A percentile compares a stretch with the other conserved stretches of the same genome.
Conservation (phyloP, 2,329 filamentous ascomycete species). For the Fusarium nanum region DNA sequence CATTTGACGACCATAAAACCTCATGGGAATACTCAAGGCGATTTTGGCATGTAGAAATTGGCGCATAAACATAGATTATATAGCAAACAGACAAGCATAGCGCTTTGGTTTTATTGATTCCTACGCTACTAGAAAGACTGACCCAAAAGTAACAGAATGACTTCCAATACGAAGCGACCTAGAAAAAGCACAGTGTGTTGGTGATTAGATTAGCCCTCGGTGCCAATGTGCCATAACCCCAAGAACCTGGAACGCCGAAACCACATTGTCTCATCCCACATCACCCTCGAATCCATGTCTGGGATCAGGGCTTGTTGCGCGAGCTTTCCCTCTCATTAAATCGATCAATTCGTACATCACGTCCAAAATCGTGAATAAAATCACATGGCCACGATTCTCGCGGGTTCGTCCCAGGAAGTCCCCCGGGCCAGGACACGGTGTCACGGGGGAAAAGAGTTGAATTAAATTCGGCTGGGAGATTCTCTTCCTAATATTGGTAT, state of each 20-base stretch:
- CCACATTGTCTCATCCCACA: conserved; percentile 39
- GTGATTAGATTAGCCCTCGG: conserved; percentile 41
- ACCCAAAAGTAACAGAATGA: conserved; percentile 32
- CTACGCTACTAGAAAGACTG: conserved; percentile 45
- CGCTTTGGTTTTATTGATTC: conserved; percentile 40
- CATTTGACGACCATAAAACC: conserved; percentile 45
- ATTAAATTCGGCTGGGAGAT: conserved; percentile 13
- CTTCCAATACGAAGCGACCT: conserved; percentile 29
- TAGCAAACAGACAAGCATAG: conserved; percentile 23
- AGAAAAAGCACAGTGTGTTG: conserved; percentile 32
- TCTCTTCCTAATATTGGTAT: conserved; percentile 38
- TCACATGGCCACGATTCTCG: conserved; percentile 24
- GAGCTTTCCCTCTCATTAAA: conserved; percentile 10
- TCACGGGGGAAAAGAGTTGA: conserved; percentile 21
- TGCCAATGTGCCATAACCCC: conserved; percentile 36
- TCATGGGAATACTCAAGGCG: background rate
- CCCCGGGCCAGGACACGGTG: conserved; percentile 3
- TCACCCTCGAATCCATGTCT: conserved; percentile 21
- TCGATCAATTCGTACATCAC: conserved; percentile 28
- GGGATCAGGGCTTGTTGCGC: conserved; percentile 1
- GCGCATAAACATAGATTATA: background rate
- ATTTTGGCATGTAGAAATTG: background rate
- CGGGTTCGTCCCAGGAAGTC: conserved; percentile 5
- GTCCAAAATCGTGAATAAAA: conserved; percentile 28
- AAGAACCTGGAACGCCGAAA: conserved; percentile 45